Percentiles rank a stretch among this genome's conserved stretches.
These are phyloP conservation scores for Adansonia gregorii DNA, from an alignment of 441 rosid genomes.

Conservation along the genomic window DNA sequence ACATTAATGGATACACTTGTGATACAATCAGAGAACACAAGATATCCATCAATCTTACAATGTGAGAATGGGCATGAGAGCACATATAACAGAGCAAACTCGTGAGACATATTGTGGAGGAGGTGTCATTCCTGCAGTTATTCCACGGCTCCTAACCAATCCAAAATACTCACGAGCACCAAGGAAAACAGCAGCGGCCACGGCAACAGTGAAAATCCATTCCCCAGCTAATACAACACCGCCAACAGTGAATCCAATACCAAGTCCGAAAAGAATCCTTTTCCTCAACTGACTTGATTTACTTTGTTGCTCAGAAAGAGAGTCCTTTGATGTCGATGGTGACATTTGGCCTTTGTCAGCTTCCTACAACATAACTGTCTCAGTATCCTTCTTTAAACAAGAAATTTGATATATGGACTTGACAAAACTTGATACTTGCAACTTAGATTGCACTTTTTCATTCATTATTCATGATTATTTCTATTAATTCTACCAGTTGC, in stretches of 20 bases:
- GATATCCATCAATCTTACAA: slow-evolving; percentile 50
- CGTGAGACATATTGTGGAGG: slow-evolving; percentile 91
- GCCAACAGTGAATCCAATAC: slow-evolving; percentile 73
- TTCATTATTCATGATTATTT: background rate
- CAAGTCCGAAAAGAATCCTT: slow-evolving; percentile 77
- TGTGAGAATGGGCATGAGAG: slow-evolving; percentile 79
- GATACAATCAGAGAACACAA: background rate
- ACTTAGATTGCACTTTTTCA: background rate
- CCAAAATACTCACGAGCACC: slow-evolving; percentile 90
- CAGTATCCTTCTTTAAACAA: slow-evolving; percentile 32
- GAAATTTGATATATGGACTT: background rate
- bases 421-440: background rate
- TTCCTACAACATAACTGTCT: slow-evolving; percentile 58
- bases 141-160: slow-evolving; percentile 81
- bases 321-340: slow-evolving; percentile 38
- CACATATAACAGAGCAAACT: slow-evolving; percentile 74
- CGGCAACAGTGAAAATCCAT: slow-evolving; percentile 68
- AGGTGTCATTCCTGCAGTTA: slow-evolving; percentile 91
- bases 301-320: slow-evolving; percentile 40
- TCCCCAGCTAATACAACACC: slow-evolving; percentile 85
- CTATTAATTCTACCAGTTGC: background rate
- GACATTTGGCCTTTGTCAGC: slow-evolving; percentile 42
- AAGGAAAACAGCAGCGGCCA: slow-evolving; percentile 71
- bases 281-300: slow-evolving; percentile 67
- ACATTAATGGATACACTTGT: background rate